Conservation (phyloP, 768 basidiomycete species). For the Nidularia sp. region DNA sequence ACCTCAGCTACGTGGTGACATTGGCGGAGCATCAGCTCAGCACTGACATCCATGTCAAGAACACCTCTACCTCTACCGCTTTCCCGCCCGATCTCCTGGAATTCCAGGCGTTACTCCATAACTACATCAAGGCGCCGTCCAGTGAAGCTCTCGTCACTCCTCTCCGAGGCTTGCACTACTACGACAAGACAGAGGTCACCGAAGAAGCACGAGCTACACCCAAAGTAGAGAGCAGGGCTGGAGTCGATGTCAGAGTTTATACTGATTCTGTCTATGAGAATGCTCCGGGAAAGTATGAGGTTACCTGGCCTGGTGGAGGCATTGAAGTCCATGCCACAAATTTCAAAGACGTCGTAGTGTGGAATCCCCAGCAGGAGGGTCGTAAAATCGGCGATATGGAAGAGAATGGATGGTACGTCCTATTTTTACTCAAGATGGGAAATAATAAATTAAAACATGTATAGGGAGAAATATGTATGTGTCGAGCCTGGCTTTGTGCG, state of each 20-base stretch:
- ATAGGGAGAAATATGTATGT: slow-evolving; percentile 84
- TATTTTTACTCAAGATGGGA: background rate
- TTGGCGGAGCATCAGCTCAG: slow-evolving; percentile 68
- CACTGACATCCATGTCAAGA: slow-evolving; percentile 79
- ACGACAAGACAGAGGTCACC: slow-evolving; percentile 74
- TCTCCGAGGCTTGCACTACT: slow-evolving; percentile 61
- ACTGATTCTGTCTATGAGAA: slow-evolving; percentile 82
- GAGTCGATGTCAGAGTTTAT: slow-evolving; percentile 59
- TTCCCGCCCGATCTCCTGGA: slow-evolving; percentile 47
- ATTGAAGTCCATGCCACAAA: slow-evolving; percentile 48
- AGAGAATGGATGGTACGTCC: slow-evolving; percentile 71
- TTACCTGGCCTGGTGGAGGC: slow-evolving; percentile 57
- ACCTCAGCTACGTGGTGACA: slow-evolving; percentile 78
- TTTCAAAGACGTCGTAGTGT: slow-evolving; percentile 82
- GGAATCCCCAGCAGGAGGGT: slow-evolving; percentile 86
- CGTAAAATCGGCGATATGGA: slow-evolving; percentile 88
- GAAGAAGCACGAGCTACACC: slow-evolving; percentile 42
- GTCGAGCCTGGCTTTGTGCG: slow-evolving; percentile 87
- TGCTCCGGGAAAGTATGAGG: slow-evolving; percentile 48
- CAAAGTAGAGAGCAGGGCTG: slow-evolving; percentile 56
- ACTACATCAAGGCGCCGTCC: slow-evolving; percentile 72
- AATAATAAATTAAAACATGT: background rate
- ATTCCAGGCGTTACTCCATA: slow-evolving; percentile 94
- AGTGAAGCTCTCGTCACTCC: slow-evolving; percentile 57
- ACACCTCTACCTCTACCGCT: slow-evolving; percentile 37